These are phyloP conservation scores for Trametes cingulata DNA, from an alignment of 768 basidiomycete genomes.

Conservation along the genomic window DNA sequence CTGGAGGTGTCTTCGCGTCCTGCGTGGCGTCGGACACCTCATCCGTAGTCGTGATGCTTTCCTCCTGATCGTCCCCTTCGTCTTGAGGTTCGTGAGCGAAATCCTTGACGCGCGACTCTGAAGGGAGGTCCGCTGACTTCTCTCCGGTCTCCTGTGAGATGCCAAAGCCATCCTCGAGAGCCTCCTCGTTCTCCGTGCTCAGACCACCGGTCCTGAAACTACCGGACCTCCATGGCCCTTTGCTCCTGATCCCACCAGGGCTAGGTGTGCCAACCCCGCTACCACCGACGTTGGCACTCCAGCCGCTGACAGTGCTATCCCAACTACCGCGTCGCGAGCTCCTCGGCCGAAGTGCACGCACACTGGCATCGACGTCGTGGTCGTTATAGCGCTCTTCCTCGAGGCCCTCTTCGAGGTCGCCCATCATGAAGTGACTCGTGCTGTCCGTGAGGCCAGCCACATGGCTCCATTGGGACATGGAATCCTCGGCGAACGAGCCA, in stretches of 20 bases:
- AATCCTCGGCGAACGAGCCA: constrained; percentile 49
- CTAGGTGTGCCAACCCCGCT: constrained; percentile 35
- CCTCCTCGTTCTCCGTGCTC: constrained; percentile 43
- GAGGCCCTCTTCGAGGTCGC: constrained; percentile 37
- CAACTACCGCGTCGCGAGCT: constrained; percentile 88
- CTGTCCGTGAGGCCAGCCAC: constrained; percentile 48
- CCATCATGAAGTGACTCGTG: constrained; percentile 64
- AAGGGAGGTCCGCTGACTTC: constrained; percentile 6
- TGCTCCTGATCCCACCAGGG: constrained; percentile 41
- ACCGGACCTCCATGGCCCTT: constrained; percentile 61
- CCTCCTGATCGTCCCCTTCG: background rate
- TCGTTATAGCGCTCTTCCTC: constrained; percentile 51
- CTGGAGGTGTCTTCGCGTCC: constrained; percentile 12
- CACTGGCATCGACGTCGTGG: constrained; percentile 82
- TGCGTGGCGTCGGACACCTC: background rate
- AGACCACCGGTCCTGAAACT: constrained; percentile 58
- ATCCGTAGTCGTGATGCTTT: background rate
- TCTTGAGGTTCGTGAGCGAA: background rate
- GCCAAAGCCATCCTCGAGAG: constrained; percentile 35
- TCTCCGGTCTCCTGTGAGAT: constrained; percentile 24
- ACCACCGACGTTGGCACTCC: constrained; percentile 69
- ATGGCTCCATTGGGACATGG: constrained; percentile 68
- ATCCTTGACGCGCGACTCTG: constrained; percentile 16
- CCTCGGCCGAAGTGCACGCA: constrained; percentile 84
- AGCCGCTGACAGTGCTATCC: constrained; percentile 87